phyloP scores from a whole-genome alignment of 495 filamentous ascomycete species.

The Pseudotulostoma volvatum region DNA sequence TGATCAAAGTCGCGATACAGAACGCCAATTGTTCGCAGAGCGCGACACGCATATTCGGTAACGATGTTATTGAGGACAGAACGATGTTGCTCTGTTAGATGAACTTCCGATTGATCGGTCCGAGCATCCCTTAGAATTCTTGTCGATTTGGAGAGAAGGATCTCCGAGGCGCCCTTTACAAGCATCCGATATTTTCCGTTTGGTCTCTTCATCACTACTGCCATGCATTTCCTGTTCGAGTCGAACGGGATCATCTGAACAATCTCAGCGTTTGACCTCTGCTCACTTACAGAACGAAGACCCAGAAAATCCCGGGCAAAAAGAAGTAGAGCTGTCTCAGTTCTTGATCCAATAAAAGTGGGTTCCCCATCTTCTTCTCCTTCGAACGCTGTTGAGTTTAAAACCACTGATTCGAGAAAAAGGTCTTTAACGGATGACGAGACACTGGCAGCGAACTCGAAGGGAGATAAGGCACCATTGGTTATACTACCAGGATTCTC shows the following conservation, averaged over 20 bases:
- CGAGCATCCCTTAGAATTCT: slow-evolving; percentile 58
- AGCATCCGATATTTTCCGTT: slow-evolving; percentile 55
- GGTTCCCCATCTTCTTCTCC: slow-evolving; percentile 49
- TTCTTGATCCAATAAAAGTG: slow-evolving; percentile 77
- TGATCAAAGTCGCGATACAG: slow-evolving; percentile 76
- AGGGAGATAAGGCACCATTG: slow-evolving; percentile 19
- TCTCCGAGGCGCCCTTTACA: slow-evolving; percentile 84
- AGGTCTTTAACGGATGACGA: slow-evolving; percentile 41
- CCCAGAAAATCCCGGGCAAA: slow-evolving; percentile 63
- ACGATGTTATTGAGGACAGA: slow-evolving; percentile 50
- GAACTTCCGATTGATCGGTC: slow-evolving; percentile 32
- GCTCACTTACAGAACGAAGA: slow-evolving; percentile 52
- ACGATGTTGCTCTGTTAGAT: slow-evolving; percentile 41
- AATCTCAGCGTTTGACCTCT: slow-evolving; percentile 50
- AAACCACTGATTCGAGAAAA: slow-evolving; percentile 55
- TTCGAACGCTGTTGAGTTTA: slow-evolving; percentile 86
- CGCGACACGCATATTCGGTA: slow-evolving; percentile 59
- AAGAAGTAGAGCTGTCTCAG: slow-evolving; percentile 65
- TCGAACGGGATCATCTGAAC: slow-evolving; percentile 74
- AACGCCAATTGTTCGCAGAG: slow-evolving; percentile 74
- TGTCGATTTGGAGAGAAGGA: slow-evolving; percentile 57
- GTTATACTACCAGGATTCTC: slow-evolving; percentile 26
- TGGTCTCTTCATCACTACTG: slow-evolving; percentile 48
- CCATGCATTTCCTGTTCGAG: slow-evolving; percentile 80
- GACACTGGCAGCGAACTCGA: slow-evolving; percentile 45